Conservation (phyloP, 257 asterid species). For the Rubia yunnanensis region DNA sequence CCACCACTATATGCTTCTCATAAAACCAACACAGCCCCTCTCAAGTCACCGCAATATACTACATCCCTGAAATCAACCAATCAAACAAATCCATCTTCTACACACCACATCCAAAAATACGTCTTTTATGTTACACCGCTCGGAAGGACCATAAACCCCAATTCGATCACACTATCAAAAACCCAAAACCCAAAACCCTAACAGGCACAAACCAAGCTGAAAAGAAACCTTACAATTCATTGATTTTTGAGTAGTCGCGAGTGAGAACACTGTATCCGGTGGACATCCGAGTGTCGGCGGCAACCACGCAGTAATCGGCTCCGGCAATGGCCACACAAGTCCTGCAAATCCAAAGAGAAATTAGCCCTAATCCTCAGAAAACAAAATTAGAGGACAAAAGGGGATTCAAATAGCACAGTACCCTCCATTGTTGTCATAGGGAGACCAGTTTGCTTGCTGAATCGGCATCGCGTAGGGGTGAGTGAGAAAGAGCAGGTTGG, state of each 20-base stretch:
- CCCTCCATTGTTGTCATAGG: constrained; percentile 99
- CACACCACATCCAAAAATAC: not conserved
- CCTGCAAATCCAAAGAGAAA: constrained; percentile 30
- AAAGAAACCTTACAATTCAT: constrained; percentile 40
- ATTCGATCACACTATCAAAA: not conserved
- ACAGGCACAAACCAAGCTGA: not conserved
- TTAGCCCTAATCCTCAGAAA: not conserved
- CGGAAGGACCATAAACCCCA: not conserved
- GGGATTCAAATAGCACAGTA: constrained; percentile 7
- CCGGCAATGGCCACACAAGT: constrained; percentile 93
- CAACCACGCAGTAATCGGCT: constrained; percentile 89
- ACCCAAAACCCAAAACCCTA: not conserved
- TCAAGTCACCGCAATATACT: not conserved
- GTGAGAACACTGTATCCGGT: constrained; percentile 66
- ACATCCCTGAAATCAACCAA: not conserved
- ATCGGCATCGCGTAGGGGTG: constrained; percentile 42
- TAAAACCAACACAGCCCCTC: not conserved
- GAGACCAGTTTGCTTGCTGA: constrained; percentile 86
- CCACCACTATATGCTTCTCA: not conserved
- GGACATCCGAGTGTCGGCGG: constrained; percentile 91
- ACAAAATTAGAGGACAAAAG: not conserved
- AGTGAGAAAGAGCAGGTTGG: not conserved
- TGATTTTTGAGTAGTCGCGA: constrained; percentile 91
- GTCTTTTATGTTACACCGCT: too few relatives aligned
- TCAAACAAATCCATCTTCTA: too few relatives aligned